A percentile compares a stretch with the other conserved stretches of the same genome.
phyloP scores from a whole-genome alignment of 1,284 basidiomycete species.

The Phellopilus nigrolimitatus region DNA sequence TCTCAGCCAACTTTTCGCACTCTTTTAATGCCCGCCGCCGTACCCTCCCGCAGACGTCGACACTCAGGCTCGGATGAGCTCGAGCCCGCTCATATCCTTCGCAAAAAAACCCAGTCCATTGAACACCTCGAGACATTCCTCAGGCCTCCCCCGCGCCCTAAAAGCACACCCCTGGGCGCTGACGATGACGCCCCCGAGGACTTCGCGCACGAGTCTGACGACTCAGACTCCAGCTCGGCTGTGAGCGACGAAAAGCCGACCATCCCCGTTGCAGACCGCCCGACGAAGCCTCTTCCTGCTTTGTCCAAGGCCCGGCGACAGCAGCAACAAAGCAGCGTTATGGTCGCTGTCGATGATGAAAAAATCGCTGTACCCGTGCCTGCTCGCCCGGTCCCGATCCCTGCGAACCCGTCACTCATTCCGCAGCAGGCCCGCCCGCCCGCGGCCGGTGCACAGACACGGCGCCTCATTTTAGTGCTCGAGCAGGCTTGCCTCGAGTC shows the following conservation, averaged over 20 bases:
- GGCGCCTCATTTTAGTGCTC: constrained; percentile 73
- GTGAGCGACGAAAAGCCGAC: background rate
- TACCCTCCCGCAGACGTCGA: constrained; percentile 19
- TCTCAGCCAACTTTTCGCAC: background rate
- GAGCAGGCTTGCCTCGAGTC: constrained; percentile 95
- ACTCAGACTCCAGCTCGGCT: constrained; percentile 3
- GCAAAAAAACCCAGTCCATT: constrained; percentile 17
- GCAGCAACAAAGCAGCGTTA: background rate
- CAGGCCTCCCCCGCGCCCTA: constrained; percentile 1
- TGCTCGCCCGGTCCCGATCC: constrained; percentile 33
- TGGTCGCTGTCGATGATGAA: background rate
- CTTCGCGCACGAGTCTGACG: constrained; percentile 18
- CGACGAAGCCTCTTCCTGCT: constrained; percentile 12
- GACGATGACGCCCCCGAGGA: constrained; percentile 19
- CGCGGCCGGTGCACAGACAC: constrained; percentile 47
- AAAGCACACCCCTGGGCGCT: constrained; percentile 7
- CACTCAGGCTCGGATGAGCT: constrained; percentile 17
- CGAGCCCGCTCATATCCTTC: constrained; percentile 13
- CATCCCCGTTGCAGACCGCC: constrained; percentile 11
- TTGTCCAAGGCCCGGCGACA: background rate
- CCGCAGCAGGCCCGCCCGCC: constrained; percentile 78
- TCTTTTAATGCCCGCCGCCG: constrained; percentile 12
- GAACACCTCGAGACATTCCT: constrained; percentile 14
- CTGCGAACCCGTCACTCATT: constrained; percentile 72
- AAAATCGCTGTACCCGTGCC: constrained; percentile 1